phyloP scores from a whole-genome alignment of 2,329 filamentous ascomycete genomes.

The Lachnellula subtilissima region DNA sequence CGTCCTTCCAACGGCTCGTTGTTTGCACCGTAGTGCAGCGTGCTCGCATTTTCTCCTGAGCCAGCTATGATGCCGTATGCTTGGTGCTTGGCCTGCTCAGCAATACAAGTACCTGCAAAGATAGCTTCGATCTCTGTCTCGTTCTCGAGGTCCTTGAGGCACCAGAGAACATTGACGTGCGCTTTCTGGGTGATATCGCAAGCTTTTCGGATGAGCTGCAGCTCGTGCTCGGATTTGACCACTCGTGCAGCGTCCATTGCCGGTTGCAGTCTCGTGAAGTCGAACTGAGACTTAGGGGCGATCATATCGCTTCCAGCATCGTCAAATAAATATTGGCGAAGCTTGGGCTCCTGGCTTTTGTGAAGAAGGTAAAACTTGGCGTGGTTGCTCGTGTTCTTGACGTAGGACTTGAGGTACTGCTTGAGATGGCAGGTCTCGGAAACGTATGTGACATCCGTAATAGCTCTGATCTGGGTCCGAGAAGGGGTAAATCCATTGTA shows the following conservation, averaged over 20 bases:
- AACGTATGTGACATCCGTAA: constrained; percentile 68
- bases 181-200: constrained; percentile 74
- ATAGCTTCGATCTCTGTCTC: constrained; percentile 81
- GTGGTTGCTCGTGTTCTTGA: constrained; percentile 31
- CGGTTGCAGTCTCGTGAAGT: constrained; percentile 51
- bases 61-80: constrained; percentile 89
- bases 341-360: constrained; percentile 34
- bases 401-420: constrained; percentile 47
- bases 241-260: constrained; percentile 79
- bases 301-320: neutral
- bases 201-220: constrained; percentile 74
- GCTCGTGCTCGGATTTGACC: constrained; percentile 80
- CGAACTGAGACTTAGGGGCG: constrained; percentile 32
- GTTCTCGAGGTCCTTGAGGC: constrained; percentile 59
- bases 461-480: constrained; percentile 54
- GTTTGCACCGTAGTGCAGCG: constrained; percentile 82
- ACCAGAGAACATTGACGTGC: constrained; percentile 67
- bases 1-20: constrained; percentile 64
- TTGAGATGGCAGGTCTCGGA: constrained; percentile 48
- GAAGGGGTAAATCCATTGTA: constrained; percentile 61
- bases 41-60: constrained; percentile 74
- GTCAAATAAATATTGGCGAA: neutral
- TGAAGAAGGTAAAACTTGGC: constrained; percentile 42
- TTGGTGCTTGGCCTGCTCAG: constrained; percentile 68
- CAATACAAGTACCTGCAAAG: constrained; percentile 69